Evolutionary conservation across 495 filamentous ascomycete genomes (phyloP).

Genomic region (Lasiosphaeriaceae sp.): DNA sequence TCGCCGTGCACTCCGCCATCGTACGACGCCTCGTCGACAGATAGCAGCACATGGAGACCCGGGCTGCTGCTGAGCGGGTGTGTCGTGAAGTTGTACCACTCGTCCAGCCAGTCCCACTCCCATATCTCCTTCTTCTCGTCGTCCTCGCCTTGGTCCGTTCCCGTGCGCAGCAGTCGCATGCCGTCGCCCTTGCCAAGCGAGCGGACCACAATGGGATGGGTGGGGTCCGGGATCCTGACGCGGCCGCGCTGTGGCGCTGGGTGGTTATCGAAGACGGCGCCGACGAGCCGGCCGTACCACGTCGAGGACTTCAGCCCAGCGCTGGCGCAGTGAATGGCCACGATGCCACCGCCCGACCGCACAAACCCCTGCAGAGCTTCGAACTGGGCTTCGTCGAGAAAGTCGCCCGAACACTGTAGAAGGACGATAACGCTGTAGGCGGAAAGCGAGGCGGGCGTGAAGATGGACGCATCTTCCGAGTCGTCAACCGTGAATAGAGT

Average conservation of each 20-base stretch:
- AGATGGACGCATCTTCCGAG: constrained; percentile 30
- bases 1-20: constrained; percentile 27
- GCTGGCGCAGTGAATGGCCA: constrained; percentile 37
- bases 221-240: constrained; percentile 18
- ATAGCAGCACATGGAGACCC: constrained; percentile 26
- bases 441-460: constrained; percentile 22
- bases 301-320: constrained; percentile 21
- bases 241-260: constrained; percentile 28
- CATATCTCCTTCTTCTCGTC: background rate
- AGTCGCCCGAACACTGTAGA: constrained; percentile 33
- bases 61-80: constrained; percentile 16
- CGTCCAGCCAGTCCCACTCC: constrained; percentile 33
- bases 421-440: constrained; percentile 32
- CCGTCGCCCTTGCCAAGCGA: constrained; percentile 12
- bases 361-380: constrained; percentile 28
- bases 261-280: constrained; percentile 33
- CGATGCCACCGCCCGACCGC: constrained; percentile 29
- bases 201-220: constrained; percentile 22
- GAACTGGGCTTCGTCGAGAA: constrained; percentile 28
- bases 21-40: constrained; percentile 29
- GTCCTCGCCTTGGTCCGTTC: background rate
- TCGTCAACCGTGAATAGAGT: constrained; percentile 22
- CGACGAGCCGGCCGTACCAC: constrained; percentile 34
- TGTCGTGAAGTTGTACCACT: constrained; percentile 39
- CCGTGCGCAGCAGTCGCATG: background rate